phyloP scores from a whole-genome alignment of 75 land plant genomes.

The Pseudotsuga menziesii region DNA sequence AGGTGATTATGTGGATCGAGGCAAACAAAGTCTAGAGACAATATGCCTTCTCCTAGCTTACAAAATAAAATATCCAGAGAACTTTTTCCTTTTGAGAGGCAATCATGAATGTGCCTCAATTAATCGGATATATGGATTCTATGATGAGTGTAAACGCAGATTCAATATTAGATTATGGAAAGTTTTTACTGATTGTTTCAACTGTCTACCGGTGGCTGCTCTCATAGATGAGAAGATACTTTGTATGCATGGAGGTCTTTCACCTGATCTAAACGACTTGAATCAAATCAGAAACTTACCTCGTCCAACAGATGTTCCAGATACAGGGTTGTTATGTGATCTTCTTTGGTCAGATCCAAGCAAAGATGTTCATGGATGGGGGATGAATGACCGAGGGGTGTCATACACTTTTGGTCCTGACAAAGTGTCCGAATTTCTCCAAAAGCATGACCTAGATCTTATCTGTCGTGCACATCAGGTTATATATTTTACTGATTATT shows the following conservation, averaged over 20 bases:
- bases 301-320: slow-evolving; percentile 81
- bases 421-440: slow-evolving; percentile 61
- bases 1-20: slow-evolving; percentile 78
- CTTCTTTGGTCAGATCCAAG: slow-evolving; percentile 84
- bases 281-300: slow-evolving; percentile 52
- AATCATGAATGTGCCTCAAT: slow-evolving; percentile 86
- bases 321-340: slow-evolving; percentile 74
- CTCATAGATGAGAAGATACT: slow-evolving; percentile 81
- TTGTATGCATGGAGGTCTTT: slow-evolving; percentile 93
- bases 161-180: slow-evolving; percentile 90
- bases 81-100: slow-evolving; percentile 69
- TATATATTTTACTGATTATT: background rate
- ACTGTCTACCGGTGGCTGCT: slow-evolving; percentile 85
- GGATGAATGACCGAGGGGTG: slow-evolving; percentile 80
- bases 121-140: slow-evolving; percentile 78
- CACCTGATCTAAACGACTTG: slow-evolving; percentile 65
- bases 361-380: slow-evolving; percentile 76
- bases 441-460: slow-evolving; percentile 77
- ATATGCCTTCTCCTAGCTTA: slow-evolving; percentile 76
- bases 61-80: slow-evolving; percentile 83
- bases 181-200: slow-evolving; percentile 72
- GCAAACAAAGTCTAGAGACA: slow-evolving; percentile 79
- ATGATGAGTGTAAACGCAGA: slow-evolving; percentile 82
- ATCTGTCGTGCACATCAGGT: slow-evolving; percentile 95
- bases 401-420: slow-evolving; percentile 82